Conservation (phyloP, 192 early-diverging fungal species). For the Gryganskiella cystojenkinii region DNA sequence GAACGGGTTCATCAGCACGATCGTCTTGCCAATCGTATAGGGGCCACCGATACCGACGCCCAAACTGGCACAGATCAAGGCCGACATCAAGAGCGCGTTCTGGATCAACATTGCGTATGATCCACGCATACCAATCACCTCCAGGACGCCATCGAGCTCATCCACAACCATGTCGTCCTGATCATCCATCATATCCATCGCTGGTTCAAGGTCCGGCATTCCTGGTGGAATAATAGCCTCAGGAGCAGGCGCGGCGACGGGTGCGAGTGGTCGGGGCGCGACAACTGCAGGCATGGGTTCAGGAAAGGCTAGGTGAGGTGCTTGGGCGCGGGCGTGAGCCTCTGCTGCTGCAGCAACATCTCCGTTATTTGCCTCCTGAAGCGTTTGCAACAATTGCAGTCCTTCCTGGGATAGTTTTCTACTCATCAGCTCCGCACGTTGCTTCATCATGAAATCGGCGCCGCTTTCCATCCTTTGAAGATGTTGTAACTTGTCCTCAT, state of each 20-base stretch:
- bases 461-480: slow-evolving; percentile 4
- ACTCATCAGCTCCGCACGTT: too few relatives aligned
- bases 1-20: slow-evolving; percentile 62
- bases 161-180: slow-evolving; percentile 66
- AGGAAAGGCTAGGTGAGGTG: background rate
- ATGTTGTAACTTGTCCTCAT: slow-evolving; percentile 4
- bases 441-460: background rate
- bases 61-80: slow-evolving; percentile 78
- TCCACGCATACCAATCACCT: slow-evolving; percentile 90
- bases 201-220: background rate
- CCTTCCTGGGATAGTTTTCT: too few relatives aligned
- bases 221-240: background rate
- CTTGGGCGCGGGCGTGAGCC: slow-evolving; percentile 2
- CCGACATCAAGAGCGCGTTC: slow-evolving; percentile 81
- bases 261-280: slow-evolving; percentile 1
- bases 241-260: background rate
- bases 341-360: background rate
- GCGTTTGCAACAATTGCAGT: too few relatives aligned
- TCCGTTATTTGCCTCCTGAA: background rate
- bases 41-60: slow-evolving; percentile 81
- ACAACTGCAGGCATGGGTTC: background rate
- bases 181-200: slow-evolving; percentile 41
- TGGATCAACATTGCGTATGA: slow-evolving; percentile 78
- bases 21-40: slow-evolving; percentile 69
- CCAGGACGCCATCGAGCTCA: slow-evolving; percentile 77